Conservation (phyloP, 2,329 filamentous ascomycete genomes). For the Paecilomyces niveus region DNA sequence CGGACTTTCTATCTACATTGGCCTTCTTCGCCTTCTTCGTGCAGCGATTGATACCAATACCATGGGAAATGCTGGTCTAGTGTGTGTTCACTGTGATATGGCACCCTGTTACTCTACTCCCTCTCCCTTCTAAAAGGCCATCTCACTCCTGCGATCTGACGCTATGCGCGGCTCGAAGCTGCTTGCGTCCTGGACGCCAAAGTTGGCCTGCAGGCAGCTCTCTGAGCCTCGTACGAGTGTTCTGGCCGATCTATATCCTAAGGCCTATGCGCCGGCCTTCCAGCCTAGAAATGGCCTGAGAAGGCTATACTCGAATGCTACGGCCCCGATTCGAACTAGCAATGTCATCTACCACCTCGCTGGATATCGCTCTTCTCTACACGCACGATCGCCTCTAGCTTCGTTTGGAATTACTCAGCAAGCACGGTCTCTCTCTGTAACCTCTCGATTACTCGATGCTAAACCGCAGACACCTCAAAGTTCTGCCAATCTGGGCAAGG, state of each 20-base stretch:
- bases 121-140: conserved; percentile 16
- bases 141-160: conserved; percentile 12
- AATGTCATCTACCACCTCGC: conserved; percentile 9
- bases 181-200: conserved; percentile 28
- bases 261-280: conserved; percentile 1
- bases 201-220: conserved; percentile 19
- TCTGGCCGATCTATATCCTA: conserved; percentile 12
- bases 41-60: conserved; percentile 2
- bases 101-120: conserved; percentile 17
- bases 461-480: conserved; percentile 15
- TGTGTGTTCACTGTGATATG: conserved; percentile 21
- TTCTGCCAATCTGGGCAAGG: neutral
- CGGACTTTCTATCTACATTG: neutral
- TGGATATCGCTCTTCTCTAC: conserved; percentile 8
- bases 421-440: conserved; percentile 21
- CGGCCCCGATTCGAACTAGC: conserved; percentile 13
- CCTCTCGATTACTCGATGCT: conserved; percentile 17
- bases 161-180: conserved; percentile 38
- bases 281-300: conserved; percentile 6
- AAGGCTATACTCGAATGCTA: conserved; percentile 17
- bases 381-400: conserved; percentile 6
- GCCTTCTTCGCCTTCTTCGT: neutral
- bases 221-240: conserved; percentile 12
- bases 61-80: conserved; percentile 11
- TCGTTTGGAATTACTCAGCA: conserved; percentile 13